Percentiles rank a stretch among this genome's conserved stretches.
These are phyloP conservation scores for Saccharomycopsis phalli DNA, from an alignment of 1,139 yeast genomes.

Conservation along the genomic window DNA sequence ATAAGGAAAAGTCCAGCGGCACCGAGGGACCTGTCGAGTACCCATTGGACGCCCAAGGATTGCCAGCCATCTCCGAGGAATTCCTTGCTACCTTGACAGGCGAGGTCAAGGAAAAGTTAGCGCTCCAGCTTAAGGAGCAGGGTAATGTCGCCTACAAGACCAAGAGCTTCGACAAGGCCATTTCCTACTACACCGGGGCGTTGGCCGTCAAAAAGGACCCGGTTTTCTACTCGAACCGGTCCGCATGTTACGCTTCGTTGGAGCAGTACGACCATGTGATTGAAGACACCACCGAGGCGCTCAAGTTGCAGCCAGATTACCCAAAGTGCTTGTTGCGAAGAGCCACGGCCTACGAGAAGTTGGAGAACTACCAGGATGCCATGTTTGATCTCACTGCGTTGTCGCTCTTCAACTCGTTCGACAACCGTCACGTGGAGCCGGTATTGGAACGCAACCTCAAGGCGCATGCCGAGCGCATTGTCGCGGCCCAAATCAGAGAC, in stretches of 20 bases:
- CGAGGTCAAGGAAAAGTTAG: constrained; percentile 57
- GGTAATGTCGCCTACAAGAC: constrained; percentile 76
- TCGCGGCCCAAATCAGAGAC: constrained; percentile 48
- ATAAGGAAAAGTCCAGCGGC: constrained; percentile 30
- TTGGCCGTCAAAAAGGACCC: constrained; percentile 70
- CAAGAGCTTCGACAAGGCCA: constrained; percentile 64
- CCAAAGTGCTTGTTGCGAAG: constrained; percentile 77
- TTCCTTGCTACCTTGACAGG: constrained; percentile 39
- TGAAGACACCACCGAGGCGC: constrained; percentile 79
- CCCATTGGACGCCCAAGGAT: constrained; percentile 45
- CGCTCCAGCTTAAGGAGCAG: constrained; percentile 74
- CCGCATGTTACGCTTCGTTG: constrained; percentile 87
- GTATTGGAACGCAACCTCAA: constrained; percentile 82
- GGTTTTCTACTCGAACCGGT: constrained; percentile 84
- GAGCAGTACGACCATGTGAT: constrained; percentile 75
- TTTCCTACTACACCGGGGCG: constrained; percentile 71
- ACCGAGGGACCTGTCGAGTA: constrained; percentile 23
- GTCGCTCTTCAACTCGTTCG: constrained; percentile 69
- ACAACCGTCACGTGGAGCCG: constrained; percentile 68
- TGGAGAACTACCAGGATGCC: constrained; percentile 74
- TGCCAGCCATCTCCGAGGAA: constrained; percentile 46
- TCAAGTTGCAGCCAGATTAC: constrained; percentile 80
- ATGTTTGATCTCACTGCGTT: constrained; percentile 87
- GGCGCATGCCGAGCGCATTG: constrained; percentile 61
- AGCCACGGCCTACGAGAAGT: constrained; percentile 78